Base-by-base conservation (phyloP, 2,329 filamentous ascomycete genomes). In the Zalaria obscura region DNA sequence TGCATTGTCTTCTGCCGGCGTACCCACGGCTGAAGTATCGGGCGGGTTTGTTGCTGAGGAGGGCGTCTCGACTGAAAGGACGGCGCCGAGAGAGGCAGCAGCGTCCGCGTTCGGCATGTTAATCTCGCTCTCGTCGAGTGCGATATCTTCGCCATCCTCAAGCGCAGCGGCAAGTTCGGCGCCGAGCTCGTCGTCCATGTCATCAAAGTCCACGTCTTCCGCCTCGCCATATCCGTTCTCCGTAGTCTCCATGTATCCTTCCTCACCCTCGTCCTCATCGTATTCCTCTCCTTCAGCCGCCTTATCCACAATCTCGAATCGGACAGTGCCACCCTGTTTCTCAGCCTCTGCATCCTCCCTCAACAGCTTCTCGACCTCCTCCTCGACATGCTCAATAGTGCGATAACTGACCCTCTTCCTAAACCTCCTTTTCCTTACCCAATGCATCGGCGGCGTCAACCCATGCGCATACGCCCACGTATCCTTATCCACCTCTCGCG, bases 391-490 rank as follows among this genome's bases (percentile, higher is more conserved):
- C 56, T 89, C 81, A 47, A 91, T 88, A 48, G 88, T 83, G 45
- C 85, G 80, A 43, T 87, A 79, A 45, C 80, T 85, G 40, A 89
- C 75, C 3, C 85, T 78, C 55, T 88, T 87, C 44, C 86, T 76
- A 61, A 93, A 93, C 28, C 87, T 75, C 27, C 84, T 76, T 57
- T 85, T 86, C 35, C 83, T 72, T 35, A 82, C 85, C 66, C 84
- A 85, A 55, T 85, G 82, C 78, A 93, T 84, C 1, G 87, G 87
- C 4, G 87, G 85, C 2, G 86, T 91, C 18, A 94, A 67, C 28
- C 87, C 87, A 59, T 93, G 87, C 1, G 86, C 82, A 68, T 83
- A 93, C 54, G 68, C 80, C 52, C 80, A 78, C 4, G 68, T 75
- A 44, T 71, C 68, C 63, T 78, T 58, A 61, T 85, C 74, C 39